Evolutionary conservation across 495 filamentous ascomycete species (phyloP).

Genomic region (Neurospora hispaniola): DNA sequence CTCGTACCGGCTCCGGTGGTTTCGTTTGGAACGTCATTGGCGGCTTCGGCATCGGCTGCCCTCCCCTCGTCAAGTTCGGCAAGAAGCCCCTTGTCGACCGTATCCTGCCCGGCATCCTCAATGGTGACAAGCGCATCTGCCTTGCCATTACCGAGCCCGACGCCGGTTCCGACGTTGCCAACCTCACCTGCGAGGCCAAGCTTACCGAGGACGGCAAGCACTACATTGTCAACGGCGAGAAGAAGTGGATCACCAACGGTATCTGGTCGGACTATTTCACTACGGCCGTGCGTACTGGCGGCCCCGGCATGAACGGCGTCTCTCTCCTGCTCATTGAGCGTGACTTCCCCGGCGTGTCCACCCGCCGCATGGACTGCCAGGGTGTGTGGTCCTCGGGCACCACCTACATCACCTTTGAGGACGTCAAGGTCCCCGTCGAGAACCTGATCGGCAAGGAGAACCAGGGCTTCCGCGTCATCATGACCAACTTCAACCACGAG

Average conservation of each 20-base stretch:
- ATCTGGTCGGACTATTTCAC: constrained; percentile 97
- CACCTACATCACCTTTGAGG: constrained; percentile 95
- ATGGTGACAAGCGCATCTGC: constrained; percentile 92
- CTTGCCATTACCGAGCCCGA: constrained; percentile 47
- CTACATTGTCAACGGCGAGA: constrained; percentile 98
- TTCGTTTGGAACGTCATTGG: constrained; percentile 98
- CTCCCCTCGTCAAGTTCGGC: constrained; percentile 85
- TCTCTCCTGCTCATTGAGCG: constrained; percentile 80
- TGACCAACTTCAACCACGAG: constrained; percentile 99
- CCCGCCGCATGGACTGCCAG: constrained; percentile 94
- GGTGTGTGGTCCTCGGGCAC: constrained; percentile 93
- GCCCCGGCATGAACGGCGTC: constrained; percentile 79
- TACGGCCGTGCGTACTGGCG: constrained; percentile 83
- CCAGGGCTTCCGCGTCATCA: constrained; percentile 95
- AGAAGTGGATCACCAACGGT: constrained; percentile 99
- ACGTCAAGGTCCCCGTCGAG: constrained; percentile 96
- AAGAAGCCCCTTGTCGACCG: constrained; percentile 81
- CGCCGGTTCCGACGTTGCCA: constrained; percentile 71
- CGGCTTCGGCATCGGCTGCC: constrained; percentile 87
- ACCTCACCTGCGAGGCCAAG: constrained; percentile 90
- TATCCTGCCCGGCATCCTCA: constrained; percentile 64
- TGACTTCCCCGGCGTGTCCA: constrained; percentile 69
- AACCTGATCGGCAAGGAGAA: constrained; percentile 97
- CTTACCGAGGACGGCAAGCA: constrained; percentile 90
- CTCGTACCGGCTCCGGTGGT: constrained; percentile 76